Evolutionary conservation across 352 stramenopile genomes (phyloP).

Genomic region (Phytophthora megakarya): DNA sequence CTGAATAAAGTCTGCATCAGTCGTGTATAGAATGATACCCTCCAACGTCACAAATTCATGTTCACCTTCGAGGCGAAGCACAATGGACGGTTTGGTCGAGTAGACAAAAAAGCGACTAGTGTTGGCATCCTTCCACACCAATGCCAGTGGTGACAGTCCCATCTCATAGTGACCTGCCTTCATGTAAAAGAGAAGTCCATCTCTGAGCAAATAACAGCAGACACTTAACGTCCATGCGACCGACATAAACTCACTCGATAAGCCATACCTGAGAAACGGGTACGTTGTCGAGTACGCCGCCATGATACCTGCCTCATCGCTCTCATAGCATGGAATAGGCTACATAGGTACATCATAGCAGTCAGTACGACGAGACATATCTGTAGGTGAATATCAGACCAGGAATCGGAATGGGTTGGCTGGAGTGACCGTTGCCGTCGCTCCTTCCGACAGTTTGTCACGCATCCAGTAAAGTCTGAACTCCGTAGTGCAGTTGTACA

Average conservation of each 20-base stretch:
- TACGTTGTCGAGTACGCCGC: conserved; percentile 81
- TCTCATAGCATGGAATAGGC: conserved; percentile 88
- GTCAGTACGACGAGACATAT: neutral
- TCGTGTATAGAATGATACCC: conserved; percentile 60
- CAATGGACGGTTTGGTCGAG: conserved; percentile 73
- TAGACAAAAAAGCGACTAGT: conserved; percentile 86
- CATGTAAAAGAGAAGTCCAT: conserved; percentile 91
- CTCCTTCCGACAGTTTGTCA: conserved; percentile 88
- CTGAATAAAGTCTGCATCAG: conserved; percentile 52
- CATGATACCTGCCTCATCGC: conserved; percentile 73
- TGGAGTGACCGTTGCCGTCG: conserved; percentile 42
- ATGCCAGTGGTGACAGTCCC: conserved; percentile 80
- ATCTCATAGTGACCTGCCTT: conserved; percentile 91
- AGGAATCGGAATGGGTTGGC: conserved; percentile 82
- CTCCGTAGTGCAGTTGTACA: conserved; percentile 94
- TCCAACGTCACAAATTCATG: conserved; percentile 74
- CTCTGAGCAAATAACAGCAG: conserved; percentile 41
- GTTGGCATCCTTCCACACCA: conserved; percentile 90
- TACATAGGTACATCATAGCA: conserved; percentile 24
- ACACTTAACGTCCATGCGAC: no score
- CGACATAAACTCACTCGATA: neutral
- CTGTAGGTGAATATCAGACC: conserved; percentile 32
- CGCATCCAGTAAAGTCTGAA: conserved; percentile 93
- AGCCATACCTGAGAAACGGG: conserved; percentile 83
- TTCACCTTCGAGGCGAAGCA: conserved; percentile 60